These are phyloP conservation scores for Kockovaella imperatae DNA, from an alignment of 768 basidiomycete genomes.

Conservation along the genomic window DNA sequence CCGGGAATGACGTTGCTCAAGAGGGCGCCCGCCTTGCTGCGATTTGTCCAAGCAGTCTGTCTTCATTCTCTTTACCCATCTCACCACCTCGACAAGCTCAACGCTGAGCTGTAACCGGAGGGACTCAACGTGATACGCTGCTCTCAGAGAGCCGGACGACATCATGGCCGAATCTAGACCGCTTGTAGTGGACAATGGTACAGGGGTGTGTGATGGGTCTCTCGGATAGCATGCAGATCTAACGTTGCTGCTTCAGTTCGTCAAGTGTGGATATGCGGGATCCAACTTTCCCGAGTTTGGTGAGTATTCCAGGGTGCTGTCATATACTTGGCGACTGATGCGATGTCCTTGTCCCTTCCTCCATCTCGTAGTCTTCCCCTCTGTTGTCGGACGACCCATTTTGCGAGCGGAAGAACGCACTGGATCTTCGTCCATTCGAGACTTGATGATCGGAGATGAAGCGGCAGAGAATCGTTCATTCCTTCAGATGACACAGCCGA, in stretches of 20 bases:
- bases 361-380: conserved; percentile 69
- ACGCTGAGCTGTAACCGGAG: too few relatives aligned
- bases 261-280: conserved; percentile 83
- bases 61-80: too few relatives aligned
- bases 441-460: conserved; percentile 98
- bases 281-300: conserved; percentile 94
- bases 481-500: conserved; percentile 92
- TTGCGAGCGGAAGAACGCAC: conserved; percentile 94
- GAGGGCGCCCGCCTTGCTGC: too few relatives aligned
- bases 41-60: too few relatives aligned
- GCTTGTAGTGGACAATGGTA: conserved; percentile 83
- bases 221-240: neutral
- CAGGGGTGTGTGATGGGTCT: conserved; percentile 56
- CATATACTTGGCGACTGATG: neutral
- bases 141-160: conserved; percentile 34
- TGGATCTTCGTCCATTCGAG: conserved; percentile 76
- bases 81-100: too few relatives aligned
- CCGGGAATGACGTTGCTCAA: too few relatives aligned
- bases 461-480: conserved; percentile 89
- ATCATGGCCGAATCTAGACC: conserved; percentile 46
- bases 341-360: neutral
- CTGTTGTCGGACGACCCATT: conserved; percentile 93
- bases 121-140: too few relatives aligned
- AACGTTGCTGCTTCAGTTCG: conserved; percentile 55
- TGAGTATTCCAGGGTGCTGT: conserved; percentile 40